A percentile compares a stretch with the other conserved stretches of the same genome.
Evolutionary conservation across 1,284 basidiomycete genomes (phyloP).

Genomic region (Moesziomyces sp.): DNA sequence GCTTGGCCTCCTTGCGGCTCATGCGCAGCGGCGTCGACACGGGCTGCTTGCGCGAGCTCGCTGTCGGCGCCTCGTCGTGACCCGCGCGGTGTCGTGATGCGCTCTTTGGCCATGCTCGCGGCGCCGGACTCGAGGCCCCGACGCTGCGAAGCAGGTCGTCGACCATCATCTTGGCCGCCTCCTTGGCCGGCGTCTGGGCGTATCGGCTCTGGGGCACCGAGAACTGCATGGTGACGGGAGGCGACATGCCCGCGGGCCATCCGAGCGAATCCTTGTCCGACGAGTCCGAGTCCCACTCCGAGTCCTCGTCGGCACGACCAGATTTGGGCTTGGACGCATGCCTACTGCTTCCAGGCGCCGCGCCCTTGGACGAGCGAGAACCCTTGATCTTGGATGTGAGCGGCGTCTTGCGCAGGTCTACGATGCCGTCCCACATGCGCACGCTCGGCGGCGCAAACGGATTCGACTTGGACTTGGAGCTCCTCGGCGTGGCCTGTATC

Average conservation of each 20-base stretch:
- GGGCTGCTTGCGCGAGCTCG: constrained; percentile 40
- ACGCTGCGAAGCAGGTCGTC: constrained; percentile 65
- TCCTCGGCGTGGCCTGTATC: constrained; percentile 48
- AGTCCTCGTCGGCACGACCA: constrained; percentile 39
- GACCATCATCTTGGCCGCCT: constrained; percentile 63
- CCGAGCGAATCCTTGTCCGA: constrained; percentile 70
- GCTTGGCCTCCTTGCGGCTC: constrained; percentile 36
- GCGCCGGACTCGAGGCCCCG: constrained; percentile 38
- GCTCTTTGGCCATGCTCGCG: constrained; percentile 44
- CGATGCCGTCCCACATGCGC: constrained; percentile 77
- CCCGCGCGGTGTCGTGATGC: constrained; percentile 15
- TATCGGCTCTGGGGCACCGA: constrained; percentile 77
- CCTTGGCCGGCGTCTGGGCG: constrained; percentile 71
- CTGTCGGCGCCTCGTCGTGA: not conserved
- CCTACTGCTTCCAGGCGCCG: constrained; percentile 61
- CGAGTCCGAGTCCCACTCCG: constrained; percentile 52
- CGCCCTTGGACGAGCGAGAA: constrained; percentile 47
- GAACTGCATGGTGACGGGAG: constrained; percentile 84
- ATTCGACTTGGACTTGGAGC: constrained; percentile 49
- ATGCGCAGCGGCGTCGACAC: constrained; percentile 54
- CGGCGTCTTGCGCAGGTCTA: constrained; percentile 77
- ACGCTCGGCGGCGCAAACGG: constrained; percentile 56
- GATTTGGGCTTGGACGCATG: constrained; percentile 67
- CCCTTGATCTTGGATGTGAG: constrained; percentile 59
- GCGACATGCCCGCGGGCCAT: constrained; percentile 78